Evolutionary conservation across 2,329 filamentous ascomycete genomes (phyloP), one percentile per base, ranked within the genome.

Genomic region (Sporothrix sp.): DNA sequence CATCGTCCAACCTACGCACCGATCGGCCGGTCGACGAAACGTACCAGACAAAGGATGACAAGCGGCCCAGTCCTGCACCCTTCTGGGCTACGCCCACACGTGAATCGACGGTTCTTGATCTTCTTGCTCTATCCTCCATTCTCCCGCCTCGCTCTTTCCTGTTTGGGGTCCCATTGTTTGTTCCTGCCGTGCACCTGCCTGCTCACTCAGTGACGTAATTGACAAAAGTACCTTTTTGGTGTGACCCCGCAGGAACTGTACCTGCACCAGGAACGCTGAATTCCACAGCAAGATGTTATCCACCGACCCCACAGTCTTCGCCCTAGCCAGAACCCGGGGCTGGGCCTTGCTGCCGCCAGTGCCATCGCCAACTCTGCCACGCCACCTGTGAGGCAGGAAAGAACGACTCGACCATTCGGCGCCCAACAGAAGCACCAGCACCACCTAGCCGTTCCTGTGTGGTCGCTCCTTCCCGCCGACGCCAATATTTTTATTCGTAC

Each of bases 301-400:
- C 25, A 28, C 6, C 5, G 25, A 28, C 25, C 5, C 25, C 25
- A 5, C 25, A 38, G 4, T 38, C 14, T 33, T 14, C 14, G 32
- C 10, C 28, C 33, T 36, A 38, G 37, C 37, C 20, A 13, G 37
- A 20, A 13, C n/a, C 10, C 11, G 18, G 36, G 20, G 16, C 25
- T 5, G 10, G 25, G 10, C 25, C 25, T 6, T 5, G 6, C 25
- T 6, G 25, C 25, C 10, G 25, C 25, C 43, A 46, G 32, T 37
- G 44, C 14, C 43, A 35, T 36, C 36, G 42, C 38, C 50, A 36
- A 35, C 49, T 46, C 48, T 33, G 39, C 40, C 49, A 51, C 50
- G 50, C 38, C 44, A 42, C 50, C 44, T 21, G 28, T 14, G 25
- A 44, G 18, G 33, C 20, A 13, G 20, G 20, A 20, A 33, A 32